Conservation (phyloP, 2,329 filamentous ascomycete species). For the Pseudofabraea citricarpa region DNA sequence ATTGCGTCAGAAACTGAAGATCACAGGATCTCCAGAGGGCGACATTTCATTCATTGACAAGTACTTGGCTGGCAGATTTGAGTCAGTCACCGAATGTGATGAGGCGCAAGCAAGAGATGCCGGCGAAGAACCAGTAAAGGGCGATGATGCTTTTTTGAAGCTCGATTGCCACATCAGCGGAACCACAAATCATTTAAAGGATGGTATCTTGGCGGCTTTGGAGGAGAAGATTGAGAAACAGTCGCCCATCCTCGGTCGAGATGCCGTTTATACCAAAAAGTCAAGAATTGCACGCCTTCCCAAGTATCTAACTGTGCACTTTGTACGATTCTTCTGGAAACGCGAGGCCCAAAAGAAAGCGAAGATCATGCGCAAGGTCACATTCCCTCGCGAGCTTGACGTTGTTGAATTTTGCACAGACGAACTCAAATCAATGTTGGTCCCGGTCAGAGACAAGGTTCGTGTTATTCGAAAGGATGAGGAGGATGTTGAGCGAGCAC, state of each 20-base stretch:
- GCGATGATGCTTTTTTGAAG: conserved; percentile 78
- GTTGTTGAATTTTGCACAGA: conserved; percentile 94
- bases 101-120: conserved; percentile 70
- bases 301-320: conserved; percentile 94
- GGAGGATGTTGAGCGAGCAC: conserved; percentile 83
- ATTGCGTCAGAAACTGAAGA: conserved; percentile 70
- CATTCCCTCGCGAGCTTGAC: conserved; percentile 90
- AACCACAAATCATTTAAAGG: conserved; percentile 82
- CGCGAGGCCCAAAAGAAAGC: conserved; percentile 94
- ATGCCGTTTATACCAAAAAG: conserved; percentile 83
- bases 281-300: conserved; percentile 87
- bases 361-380: conserved; percentile 99
- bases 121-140: conserved; percentile 64
- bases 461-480: conserved; percentile 94
- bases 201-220: conserved; percentile 78
- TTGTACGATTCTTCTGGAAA: conserved; percentile 98
- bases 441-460: conserved; percentile 94
- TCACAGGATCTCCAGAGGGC: conserved; percentile 43
- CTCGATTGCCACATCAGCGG: conserved; percentile 92
- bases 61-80: conserved; percentile 81
- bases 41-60: conserved; percentile 78
- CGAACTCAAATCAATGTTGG: conserved; percentile 72
- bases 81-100: conserved; percentile 75
- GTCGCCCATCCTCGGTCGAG: conserved; percentile 70
- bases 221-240: conserved; percentile 89